phyloP scores from a whole-genome alignment of 2,329 filamentous ascomycete species.

The Pseudocercospora vitis region DNA sequence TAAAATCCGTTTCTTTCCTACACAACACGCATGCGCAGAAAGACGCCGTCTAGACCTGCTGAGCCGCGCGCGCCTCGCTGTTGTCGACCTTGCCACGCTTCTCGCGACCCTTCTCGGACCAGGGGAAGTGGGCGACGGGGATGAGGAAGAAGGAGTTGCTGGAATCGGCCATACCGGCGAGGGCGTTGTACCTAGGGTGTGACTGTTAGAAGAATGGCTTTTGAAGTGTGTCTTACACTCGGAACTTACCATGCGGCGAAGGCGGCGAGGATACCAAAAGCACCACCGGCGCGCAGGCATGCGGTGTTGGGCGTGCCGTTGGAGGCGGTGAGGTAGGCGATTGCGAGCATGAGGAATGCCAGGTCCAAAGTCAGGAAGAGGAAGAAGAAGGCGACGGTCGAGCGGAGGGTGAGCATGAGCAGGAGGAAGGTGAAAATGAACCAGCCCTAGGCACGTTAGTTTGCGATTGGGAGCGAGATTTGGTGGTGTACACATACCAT shows the following conservation, averaged over 20 bases:
- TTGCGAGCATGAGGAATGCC: constrained; percentile 58
- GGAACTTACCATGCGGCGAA: constrained; percentile 51
- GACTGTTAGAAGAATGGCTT: neutral
- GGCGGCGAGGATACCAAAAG: constrained; percentile 54
- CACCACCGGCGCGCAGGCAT: constrained; percentile 55
- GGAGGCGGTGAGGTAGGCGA: constrained; percentile 53
- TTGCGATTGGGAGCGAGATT: too few species aligned
- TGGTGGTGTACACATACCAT: too few species aligned
- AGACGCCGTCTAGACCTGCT: constrained; percentile 22
- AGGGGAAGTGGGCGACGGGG: constrained; percentile 91
- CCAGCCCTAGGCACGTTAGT: too few species aligned
- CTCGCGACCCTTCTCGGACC: constrained; percentile 75
- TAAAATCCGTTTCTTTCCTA: too few species aligned
- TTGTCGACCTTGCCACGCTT: constrained; percentile 52
- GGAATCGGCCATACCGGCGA: constrained; percentile 57
- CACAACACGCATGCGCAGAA: neutral
- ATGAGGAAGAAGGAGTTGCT: constrained; percentile 81
- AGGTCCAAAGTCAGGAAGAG: constrained; percentile 61
- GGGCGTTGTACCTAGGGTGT: constrained; percentile 47
- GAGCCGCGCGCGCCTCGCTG: constrained; percentile 37
- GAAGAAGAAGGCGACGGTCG: constrained; percentile 58
- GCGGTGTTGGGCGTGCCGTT: constrained; percentile 42
- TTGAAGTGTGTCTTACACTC: neutral
- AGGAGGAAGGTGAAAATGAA: constrained; percentile 60
- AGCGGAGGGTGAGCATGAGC: constrained; percentile 55